Evolutionary conservation across 805 yeast genomes (phyloP).

Genomic region (Huiozyma sinensis): DNA sequence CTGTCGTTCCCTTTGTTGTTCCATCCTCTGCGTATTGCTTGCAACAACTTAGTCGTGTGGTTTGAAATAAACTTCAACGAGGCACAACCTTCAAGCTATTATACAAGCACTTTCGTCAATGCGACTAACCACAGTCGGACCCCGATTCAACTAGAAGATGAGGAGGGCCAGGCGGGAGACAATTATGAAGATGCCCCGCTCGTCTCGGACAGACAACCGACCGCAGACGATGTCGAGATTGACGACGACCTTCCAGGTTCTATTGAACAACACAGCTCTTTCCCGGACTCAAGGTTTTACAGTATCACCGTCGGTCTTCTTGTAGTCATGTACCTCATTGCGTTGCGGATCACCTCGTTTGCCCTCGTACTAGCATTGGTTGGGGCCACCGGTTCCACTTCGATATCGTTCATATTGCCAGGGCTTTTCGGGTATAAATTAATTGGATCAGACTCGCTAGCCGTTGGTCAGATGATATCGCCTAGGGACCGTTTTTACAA

Average conservation of each 20-base stretch:
- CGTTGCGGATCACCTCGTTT: slow-evolving; percentile 58
- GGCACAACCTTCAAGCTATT: not conserved
- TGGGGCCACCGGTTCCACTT: slow-evolving; percentile 89
- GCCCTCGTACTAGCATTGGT: slow-evolving; percentile 78
- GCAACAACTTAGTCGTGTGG: slow-evolving; percentile 54
- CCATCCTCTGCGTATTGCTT: slow-evolving; percentile 68
- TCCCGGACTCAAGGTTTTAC: slow-evolving; percentile 16
- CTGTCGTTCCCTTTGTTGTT: slow-evolving; percentile 70
- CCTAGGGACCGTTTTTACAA: slow-evolving; percentile 25
- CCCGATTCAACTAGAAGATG: slow-evolving; percentile 2
- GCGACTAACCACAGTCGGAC: not conserved
- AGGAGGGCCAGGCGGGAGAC: not conserved
- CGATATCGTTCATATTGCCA: slow-evolving; percentile 83
- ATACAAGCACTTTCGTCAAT: not conserved
- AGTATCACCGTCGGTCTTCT: slow-evolving; percentile 36
- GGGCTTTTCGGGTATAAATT: slow-evolving; percentile 76
- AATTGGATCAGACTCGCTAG: slow-evolving; percentile 33
- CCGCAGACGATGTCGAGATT: not conserved
- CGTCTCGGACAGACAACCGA: not conserved
- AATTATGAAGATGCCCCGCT: not conserved
- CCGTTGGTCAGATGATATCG: slow-evolving; percentile 23
- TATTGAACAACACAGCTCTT: slow-evolving; percentile 12
- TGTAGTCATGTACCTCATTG: slow-evolving; percentile 46
- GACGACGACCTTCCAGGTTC: slow-evolving; percentile 5
- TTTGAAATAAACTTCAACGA: slow-evolving; percentile 17